A percentile compares a stretch with the other conserved stretches of the same genome.
phyloP scores from a whole-genome alignment of 495 filamentous ascomycete species.

The Podospora pseudopauciseta region DNA sequence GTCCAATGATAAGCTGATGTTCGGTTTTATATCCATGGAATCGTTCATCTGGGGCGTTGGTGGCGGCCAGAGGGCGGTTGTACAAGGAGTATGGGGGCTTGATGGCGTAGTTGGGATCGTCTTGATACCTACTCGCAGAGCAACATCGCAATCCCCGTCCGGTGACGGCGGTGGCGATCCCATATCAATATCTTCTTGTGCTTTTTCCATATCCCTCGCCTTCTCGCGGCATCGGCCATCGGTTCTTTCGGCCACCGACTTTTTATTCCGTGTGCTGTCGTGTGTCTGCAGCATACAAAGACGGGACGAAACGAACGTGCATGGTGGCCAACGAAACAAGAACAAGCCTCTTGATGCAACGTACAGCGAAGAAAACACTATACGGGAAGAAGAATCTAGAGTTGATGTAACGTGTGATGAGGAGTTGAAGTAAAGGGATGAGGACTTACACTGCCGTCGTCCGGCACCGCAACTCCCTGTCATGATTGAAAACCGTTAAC shows the following conservation, averaged over 20 bases:
- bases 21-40: neutral
- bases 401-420: neutral
- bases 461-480: neutral
- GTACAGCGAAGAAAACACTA: neutral
- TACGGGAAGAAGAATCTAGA: neutral
- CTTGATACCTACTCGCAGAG: too few species aligned
- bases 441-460: neutral
- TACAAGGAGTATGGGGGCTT: neutral
- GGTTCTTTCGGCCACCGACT: neutral
- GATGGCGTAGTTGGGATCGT: too few species aligned
- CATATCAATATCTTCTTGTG: neutral
- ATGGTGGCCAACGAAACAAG: neutral
- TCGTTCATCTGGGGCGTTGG: neutral
- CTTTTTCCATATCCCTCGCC: neutral
- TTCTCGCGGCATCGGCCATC: neutral
- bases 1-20: neutral
- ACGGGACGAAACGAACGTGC: neutral
- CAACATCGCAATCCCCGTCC: neutral
- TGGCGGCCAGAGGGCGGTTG: neutral
- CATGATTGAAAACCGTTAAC: neutral
- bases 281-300: neutral
- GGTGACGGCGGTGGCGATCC: neutral
- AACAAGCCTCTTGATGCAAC: neutral
- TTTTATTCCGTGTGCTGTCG: neutral
- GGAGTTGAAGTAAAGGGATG: neutral